These are phyloP conservation scores for Persicaria maculosa DNA, from an alignment of 148 eudicot species.

Conservation along the genomic window DNA sequence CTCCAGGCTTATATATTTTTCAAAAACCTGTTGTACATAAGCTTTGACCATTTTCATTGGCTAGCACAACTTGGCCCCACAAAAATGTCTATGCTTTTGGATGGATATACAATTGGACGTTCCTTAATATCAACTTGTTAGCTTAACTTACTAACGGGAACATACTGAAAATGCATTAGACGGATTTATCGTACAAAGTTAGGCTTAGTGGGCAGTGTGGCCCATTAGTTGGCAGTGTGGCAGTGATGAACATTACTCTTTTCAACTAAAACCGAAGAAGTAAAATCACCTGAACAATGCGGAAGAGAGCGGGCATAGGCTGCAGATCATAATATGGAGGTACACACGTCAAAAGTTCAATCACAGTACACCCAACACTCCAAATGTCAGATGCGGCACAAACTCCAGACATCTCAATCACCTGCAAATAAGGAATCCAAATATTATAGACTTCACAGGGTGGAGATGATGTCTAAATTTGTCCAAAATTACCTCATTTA, in stretches of 20 bases:
- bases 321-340: slow-evolving; percentile 99
- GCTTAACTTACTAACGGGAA: background rate
- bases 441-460: background rate
- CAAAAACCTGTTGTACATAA: background rate
- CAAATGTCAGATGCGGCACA: slow-evolving; percentile 99
- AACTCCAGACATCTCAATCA: slow-evolving; percentile 99
- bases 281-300: slow-evolving; percentile 83
- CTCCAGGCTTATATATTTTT: background rate
- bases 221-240: background rate
- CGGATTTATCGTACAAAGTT: background rate
- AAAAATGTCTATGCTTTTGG: background rate
- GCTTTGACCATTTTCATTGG: background rate
- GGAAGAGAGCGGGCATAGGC: slow-evolving; percentile 99
- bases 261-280: background rate
- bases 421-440: slow-evolving; percentile 38
- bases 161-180: background rate
- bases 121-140: background rate
- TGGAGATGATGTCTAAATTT: background rate
- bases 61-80: background rate
- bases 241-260: background rate
- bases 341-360: slow-evolving; percentile 94
- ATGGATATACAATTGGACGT: background rate
- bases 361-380: slow-evolving; percentile 99
- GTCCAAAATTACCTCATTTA: slow-evolving; percentile 1
- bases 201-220: background rate